Percentiles rank a stretch among this genome's conserved stretches.
Evolutionary conservation across 2,329 filamentous ascomycete genomes (phyloP).

Genomic region (Niveomyces coronatus): DNA sequence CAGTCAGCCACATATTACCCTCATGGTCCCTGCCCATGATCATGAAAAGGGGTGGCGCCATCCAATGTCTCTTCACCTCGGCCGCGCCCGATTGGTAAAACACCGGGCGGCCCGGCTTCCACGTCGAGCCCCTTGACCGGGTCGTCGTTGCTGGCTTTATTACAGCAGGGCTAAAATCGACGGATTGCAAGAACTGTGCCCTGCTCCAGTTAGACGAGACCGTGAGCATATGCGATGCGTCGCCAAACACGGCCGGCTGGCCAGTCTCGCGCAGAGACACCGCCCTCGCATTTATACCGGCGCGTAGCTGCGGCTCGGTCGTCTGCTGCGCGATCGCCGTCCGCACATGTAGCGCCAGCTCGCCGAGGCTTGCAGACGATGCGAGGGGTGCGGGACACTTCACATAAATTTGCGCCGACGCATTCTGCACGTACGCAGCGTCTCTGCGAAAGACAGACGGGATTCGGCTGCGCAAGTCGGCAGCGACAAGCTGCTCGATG

Average conservation of each 20-base stretch:
- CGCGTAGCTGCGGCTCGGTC: conserved; percentile 14
- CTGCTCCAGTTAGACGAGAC: conserved; percentile 15
- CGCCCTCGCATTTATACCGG: conserved; percentile 1
- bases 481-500: background rate
- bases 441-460: background rate
- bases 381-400: background rate
- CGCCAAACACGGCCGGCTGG: conserved; percentile 9
- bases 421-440: background rate
- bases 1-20: background rate
- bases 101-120: background rate
- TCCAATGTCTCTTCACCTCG: background rate
- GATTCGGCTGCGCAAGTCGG: background rate
- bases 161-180: conserved; percentile 12
- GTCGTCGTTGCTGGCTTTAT: background rate
- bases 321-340: conserved; percentile 11
- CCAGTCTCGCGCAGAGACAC: conserved; percentile 11
- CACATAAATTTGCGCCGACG: background rate
- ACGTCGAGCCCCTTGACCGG: background rate
- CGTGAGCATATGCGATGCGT: conserved; percentile 9
- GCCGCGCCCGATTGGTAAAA: background rate
- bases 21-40: background rate
- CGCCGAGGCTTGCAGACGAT: conserved; percentile 2
- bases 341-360: conserved; percentile 11
- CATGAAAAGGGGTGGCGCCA: background rate
- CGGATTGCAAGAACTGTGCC: conserved; percentile 9